Evolutionary conservation across 768 basidiomycete species (phyloP).

Genomic region (Kwoniella europaea): DNA sequence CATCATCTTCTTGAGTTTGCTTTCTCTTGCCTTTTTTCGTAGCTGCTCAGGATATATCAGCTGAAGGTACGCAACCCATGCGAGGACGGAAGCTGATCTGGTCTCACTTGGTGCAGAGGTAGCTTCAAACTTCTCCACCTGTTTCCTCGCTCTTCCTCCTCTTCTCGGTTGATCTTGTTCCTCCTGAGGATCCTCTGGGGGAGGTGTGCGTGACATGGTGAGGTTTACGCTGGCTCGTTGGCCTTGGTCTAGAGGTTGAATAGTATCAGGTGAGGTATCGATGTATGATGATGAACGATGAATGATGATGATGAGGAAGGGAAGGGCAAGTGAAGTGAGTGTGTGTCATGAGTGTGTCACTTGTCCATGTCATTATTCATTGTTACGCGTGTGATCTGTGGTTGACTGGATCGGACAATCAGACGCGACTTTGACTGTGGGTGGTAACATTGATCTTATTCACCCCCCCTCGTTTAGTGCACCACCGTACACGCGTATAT

Average conservation of each 20-base stretch:
- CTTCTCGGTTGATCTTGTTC: slow-evolving; percentile 39
- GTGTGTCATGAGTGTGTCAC: too few relatives aligned
- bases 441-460: neutral
- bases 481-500: neutral
- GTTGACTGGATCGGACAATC: neutral
- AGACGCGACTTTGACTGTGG: neutral
- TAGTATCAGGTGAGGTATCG: too few relatives aligned
- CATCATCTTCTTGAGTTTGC: slow-evolving; percentile 27
- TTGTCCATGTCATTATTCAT: too few relatives aligned
- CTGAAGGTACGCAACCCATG: neutral
- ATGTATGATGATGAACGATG: too few relatives aligned
- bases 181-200: slow-evolving; percentile 13
- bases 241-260: too few relatives aligned
- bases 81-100: neutral
- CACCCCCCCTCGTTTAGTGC: neutral
- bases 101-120: slow-evolving; percentile 24
- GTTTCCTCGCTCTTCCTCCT: slow-evolving; percentile 41
- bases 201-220: slow-evolving; percentile 21
- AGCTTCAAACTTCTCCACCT: slow-evolving; percentile 41
- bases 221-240: neutral
- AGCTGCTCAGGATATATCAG: slow-evolving; percentile 10
- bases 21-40: slow-evolving; percentile 27
- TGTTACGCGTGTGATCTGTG: neutral
- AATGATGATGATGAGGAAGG: too few relatives aligned
- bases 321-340: too few relatives aligned